phyloP scores from a whole-genome alignment of 345 rosid genomes.

The Linum lewisii region DNA sequence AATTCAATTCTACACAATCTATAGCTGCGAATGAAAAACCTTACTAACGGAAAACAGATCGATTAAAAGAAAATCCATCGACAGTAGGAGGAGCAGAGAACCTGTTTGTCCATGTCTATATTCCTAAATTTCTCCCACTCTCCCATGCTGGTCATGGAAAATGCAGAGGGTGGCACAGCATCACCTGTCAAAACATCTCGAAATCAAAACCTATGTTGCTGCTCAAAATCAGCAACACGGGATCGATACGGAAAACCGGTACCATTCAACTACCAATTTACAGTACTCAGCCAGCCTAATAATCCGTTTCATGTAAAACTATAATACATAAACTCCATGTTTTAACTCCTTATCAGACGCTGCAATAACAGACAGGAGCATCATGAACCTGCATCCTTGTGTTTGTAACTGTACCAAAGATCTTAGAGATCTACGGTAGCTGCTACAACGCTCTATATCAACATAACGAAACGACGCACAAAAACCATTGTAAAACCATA shows the following conservation, averaged over 20 bases:
- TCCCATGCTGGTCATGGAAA: conserved; percentile 54
- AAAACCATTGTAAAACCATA: conserved; percentile 2
- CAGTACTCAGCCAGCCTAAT: too few relatives aligned
- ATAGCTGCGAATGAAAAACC: neutral
- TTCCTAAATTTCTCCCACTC: conserved; percentile 92
- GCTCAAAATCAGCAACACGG: neutral
- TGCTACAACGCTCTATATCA: too few relatives aligned
- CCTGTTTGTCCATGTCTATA: conserved; percentile 99
- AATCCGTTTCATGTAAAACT: too few relatives aligned
- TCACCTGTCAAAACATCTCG: conserved; percentile 49
- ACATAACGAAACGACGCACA: neutral
- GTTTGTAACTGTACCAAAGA: too few relatives aligned
- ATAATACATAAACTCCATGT: too few relatives aligned
- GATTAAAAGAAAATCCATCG: conserved; percentile 3
- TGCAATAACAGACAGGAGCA: too few relatives aligned
- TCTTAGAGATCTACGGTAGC: too few relatives aligned
- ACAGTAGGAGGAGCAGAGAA: conserved; percentile 21
- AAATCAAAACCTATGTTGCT: conserved; percentile 11
- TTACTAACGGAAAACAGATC: conserved; percentile 7
- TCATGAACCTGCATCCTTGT: too few relatives aligned
- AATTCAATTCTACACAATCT: neutral
- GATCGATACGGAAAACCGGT: too few relatives aligned
- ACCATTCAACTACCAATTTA: too few relatives aligned
- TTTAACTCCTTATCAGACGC: too few relatives aligned
- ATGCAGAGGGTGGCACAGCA: conserved; percentile 70